phyloP scores from a whole-genome alignment of 1,139 yeast species.

The Suhomyces bolitotheri region DNA sequence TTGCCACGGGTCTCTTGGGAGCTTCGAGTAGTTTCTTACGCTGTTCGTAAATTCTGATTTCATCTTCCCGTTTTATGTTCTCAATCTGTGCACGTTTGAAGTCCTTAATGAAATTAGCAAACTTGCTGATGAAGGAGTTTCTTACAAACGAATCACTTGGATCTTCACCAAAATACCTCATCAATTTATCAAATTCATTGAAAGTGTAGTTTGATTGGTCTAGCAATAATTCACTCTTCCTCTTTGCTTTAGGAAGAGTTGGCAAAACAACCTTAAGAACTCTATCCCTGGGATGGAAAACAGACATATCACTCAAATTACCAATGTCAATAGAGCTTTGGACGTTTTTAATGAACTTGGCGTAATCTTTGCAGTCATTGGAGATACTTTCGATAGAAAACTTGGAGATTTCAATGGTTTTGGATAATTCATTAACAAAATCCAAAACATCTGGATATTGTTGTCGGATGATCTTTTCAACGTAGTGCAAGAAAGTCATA shows the following conservation, averaged over 20 bases:
- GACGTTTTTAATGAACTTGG: slow-evolving; percentile 61
- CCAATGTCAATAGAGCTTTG: slow-evolving; percentile 75
- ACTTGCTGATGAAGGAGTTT: slow-evolving; percentile 68
- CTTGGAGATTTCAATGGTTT: slow-evolving; percentile 60
- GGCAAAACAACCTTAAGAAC: slow-evolving; percentile 65
- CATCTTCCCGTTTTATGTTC: slow-evolving; percentile 78
- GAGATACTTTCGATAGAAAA: slow-evolving; percentile 67
- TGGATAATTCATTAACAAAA: slow-evolving; percentile 61
- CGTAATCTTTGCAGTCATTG: slow-evolving; percentile 59
- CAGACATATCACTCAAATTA: slow-evolving; percentile 70
- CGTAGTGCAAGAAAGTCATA: slow-evolving; percentile 77
- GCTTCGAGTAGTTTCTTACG: slow-evolving; percentile 64
- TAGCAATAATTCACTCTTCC: slow-evolving; percentile 60
- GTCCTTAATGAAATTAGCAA: slow-evolving; percentile 70
- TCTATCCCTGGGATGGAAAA: slow-evolving; percentile 73
- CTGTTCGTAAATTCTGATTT: slow-evolving; percentile 70
- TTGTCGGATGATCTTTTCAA: slow-evolving; percentile 67
- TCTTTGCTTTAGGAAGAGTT: slow-evolving; percentile 64
- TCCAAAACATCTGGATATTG: slow-evolving; percentile 65
- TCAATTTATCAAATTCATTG: slow-evolving; percentile 65
- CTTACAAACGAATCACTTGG: slow-evolving; percentile 66
- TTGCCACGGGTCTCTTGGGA: slow-evolving; percentile 27
- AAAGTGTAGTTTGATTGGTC: slow-evolving; percentile 66
- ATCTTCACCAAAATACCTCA: slow-evolving; percentile 80
- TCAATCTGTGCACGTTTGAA: slow-evolving; percentile 78